phyloP scores from a whole-genome alignment of 2,329 filamentous ascomycete genomes.

The Tolypocladium inflatum region DNA sequence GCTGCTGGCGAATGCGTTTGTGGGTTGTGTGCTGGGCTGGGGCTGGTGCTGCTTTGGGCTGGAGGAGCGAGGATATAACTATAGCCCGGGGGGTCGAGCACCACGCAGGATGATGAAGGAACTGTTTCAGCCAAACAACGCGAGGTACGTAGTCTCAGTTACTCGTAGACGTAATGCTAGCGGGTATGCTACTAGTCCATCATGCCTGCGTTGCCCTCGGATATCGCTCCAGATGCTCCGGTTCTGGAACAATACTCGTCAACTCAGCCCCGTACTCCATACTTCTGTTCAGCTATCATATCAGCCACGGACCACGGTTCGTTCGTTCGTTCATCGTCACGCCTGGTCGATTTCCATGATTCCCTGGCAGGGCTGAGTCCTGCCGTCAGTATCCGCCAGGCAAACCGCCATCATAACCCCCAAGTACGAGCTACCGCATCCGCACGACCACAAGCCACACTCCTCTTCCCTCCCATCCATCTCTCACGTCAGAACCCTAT shows the following conservation, averaged over 20 bases:
- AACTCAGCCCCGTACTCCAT: not conserved
- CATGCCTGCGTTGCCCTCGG: not conserved
- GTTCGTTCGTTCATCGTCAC: not conserved
- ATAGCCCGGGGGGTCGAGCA: not conserved
- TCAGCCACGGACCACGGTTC: not conserved
- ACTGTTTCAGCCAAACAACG: too few species aligned
- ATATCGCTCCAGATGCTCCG: not conserved
- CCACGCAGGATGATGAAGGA: not conserved
- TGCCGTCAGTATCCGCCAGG: too few species aligned
- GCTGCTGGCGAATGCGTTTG: not conserved
- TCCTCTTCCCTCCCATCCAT: not conserved
- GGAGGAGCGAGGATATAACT: not conserved
- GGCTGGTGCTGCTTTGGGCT: not conserved
- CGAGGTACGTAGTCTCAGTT: too few species aligned
- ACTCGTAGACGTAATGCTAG: too few species aligned
- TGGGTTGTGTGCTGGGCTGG: not conserved
- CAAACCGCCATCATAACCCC: not conserved
- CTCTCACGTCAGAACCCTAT: constrained; percentile 1
- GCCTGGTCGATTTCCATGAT: not conserved
- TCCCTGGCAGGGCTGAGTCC: not conserved
- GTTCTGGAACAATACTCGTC: rapidly evolving
- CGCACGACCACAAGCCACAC: not conserved
- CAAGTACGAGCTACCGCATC: not conserved
- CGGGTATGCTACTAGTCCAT: not conserved
- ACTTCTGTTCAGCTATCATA: not conserved